phyloP scores from a whole-genome alignment of 257 asterid species.

The Prunella vulgaris region DNA sequence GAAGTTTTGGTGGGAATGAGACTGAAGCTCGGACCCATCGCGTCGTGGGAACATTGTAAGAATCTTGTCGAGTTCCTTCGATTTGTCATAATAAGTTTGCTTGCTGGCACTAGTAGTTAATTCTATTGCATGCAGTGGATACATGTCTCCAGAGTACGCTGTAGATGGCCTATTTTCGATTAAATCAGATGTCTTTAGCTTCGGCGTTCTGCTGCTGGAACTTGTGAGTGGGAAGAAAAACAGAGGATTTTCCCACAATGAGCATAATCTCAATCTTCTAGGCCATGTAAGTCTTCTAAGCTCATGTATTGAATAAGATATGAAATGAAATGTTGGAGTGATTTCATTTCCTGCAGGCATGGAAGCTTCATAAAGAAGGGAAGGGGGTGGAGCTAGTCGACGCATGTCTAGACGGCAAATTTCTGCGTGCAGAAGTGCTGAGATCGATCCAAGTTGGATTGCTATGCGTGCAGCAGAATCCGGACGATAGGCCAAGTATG shows the following conservation, averaged over 20 bases:
- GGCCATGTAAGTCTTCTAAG: constrained; percentile 16
- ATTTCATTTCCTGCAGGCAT: too few relatives aligned
- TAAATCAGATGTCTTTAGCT: constrained; percentile 27
- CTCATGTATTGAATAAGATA: too few relatives aligned
- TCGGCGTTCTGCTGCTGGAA: constrained; percentile 19
- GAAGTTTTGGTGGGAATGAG: constrained; percentile 24
- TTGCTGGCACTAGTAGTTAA: too few relatives aligned
- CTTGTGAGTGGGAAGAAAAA: constrained; percentile 19
- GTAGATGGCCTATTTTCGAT: background rate
- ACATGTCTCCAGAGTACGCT: too few relatives aligned
- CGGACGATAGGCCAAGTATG: constrained; percentile 29
- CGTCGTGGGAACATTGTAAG: constrained; percentile 27
- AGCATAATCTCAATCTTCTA: constrained; percentile 17
- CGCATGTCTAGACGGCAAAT: background rate
- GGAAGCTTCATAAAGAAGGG: too few relatives aligned
- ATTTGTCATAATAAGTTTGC: too few relatives aligned
- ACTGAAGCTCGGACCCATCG: constrained; percentile 17
- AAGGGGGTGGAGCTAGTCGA: background rate
- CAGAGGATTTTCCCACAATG: constrained; percentile 15
- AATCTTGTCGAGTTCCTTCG: background rate
- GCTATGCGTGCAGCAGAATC: constrained; percentile 24
- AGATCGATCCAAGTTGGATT: constrained; percentile 11
- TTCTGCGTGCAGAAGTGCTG: too few relatives aligned
- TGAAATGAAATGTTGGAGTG: too few relatives aligned
- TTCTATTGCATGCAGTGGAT: too few relatives aligned